Conservation (phyloP, 2,329 filamentous ascomycete genomes). For the Laburnicola sp. region DNA sequence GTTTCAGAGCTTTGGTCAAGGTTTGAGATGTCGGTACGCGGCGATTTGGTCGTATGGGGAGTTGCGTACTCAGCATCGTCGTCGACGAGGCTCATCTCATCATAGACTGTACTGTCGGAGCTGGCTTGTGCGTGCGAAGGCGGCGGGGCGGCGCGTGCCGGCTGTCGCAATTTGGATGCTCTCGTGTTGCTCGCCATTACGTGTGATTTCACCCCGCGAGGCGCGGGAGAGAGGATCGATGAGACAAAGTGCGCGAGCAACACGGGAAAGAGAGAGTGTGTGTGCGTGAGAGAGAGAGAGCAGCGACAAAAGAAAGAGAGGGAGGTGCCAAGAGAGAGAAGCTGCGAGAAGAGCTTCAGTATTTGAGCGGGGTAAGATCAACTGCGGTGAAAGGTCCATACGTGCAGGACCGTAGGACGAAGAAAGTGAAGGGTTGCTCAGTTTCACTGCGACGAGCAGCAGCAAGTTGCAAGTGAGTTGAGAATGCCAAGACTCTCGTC, state of each 20-base stretch:
- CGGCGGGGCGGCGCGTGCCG: neutral
- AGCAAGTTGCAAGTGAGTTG: neutral
- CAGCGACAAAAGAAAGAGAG: neutral
- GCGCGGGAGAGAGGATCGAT: neutral
- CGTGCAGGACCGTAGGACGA: constrained; percentile 5
- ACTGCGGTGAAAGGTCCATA: constrained; percentile 8
- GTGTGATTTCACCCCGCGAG: no score
- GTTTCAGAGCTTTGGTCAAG: constrained; percentile 14
- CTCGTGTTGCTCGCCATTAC: constrained; percentile 14
- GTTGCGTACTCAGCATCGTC: neutral
- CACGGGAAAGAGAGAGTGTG: neutral
- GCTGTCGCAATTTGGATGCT: neutral
- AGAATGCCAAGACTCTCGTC: constrained; percentile 3
- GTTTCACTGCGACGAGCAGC: neutral
- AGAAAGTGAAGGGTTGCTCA: neutral
- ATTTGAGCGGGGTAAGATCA: neutral
- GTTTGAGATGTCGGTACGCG: constrained; percentile 10
- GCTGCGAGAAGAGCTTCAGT: neutral
- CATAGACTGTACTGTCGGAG: constrained; percentile 6
- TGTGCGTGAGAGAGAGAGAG: neutral
- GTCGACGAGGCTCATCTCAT: constrained; percentile 2
- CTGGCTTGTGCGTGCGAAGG: constrained; percentile 1
- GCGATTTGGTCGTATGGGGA: constrained; percentile 2
- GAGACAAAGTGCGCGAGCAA: no score
- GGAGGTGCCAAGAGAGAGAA: no score